Conservation (phyloP, 495 filamentous ascomycete genomes). For the Parathielavia appendiculata region DNA sequence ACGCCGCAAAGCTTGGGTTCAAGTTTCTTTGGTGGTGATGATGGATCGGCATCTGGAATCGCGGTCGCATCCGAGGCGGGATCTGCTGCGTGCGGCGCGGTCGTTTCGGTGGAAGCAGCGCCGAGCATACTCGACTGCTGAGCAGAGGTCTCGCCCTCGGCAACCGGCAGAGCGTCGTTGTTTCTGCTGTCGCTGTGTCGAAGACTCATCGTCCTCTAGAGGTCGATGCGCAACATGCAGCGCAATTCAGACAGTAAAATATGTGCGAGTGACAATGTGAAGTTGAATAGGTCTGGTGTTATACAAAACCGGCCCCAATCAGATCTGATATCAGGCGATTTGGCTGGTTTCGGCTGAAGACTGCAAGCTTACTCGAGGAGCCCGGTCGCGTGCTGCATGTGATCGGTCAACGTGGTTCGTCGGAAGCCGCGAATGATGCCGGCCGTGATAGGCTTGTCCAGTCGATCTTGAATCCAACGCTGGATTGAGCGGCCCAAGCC, state of each 20-base stretch:
- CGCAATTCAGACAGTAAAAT: background rate
- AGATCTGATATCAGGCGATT: constrained; percentile 1
- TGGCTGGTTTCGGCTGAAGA: constrained; percentile 5
- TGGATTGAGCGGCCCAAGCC: constrained; percentile 7
- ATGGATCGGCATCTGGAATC: background rate
- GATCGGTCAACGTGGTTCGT: constrained; percentile 4
- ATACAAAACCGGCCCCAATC: constrained; percentile 5
- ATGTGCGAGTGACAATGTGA: background rate
- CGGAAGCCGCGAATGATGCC: background rate
- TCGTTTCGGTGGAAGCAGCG: constrained; percentile 7
- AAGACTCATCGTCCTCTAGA: background rate
- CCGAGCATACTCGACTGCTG: background rate
- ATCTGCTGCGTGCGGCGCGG: constrained; percentile 11
- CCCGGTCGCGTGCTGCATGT: constrained; percentile 2
- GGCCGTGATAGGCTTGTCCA: constrained; percentile 9
- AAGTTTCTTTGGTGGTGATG: constrained; percentile 12
- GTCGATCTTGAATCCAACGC: background rate
- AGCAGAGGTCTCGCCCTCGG: background rate
- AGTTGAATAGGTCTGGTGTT: background rate
- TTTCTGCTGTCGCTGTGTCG: background rate
- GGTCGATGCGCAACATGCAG: background rate
- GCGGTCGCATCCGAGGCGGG: background rate
- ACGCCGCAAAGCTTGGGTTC: constrained; percentile 47
- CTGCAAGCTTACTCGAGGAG: background rate
- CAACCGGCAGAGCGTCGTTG: background rate